These are phyloP conservation scores for Lactuca sativa DNA, from an alignment of 129 eudicot genomes.

Conservation along the genomic window DNA sequence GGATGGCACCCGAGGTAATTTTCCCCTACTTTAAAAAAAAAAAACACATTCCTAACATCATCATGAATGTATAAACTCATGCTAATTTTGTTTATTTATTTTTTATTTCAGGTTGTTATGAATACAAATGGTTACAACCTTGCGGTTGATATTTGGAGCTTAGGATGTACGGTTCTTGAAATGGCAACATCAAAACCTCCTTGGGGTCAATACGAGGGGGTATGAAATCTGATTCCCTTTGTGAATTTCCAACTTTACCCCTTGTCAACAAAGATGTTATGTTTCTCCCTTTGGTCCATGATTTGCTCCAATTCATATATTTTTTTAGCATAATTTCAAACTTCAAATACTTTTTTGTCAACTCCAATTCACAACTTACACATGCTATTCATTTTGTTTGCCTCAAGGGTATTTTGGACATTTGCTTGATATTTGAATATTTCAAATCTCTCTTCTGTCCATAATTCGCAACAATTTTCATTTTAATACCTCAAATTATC, in stretches of 20 bases:
- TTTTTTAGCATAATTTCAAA: too few relatives aligned
- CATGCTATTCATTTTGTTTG: too few relatives aligned
- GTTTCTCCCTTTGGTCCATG: too few relatives aligned
- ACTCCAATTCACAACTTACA: too few relatives aligned
- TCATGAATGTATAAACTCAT: neutral
- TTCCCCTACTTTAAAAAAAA: neutral
- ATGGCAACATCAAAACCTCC: constrained; percentile 98
- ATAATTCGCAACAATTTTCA: too few relatives aligned
- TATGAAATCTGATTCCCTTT: constrained; percentile 18
- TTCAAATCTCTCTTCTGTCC: too few relatives aligned
- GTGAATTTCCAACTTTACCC: neutral
- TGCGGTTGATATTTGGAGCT: constrained; percentile 96
- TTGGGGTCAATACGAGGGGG: constrained; percentile 98
- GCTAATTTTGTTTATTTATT: neutral
- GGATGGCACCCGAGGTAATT: constrained; percentile 99
- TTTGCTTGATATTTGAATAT: too few relatives aligned
- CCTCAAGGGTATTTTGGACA: too few relatives aligned
- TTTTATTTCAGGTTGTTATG: constrained; percentile 72
- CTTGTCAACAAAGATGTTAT: neutral
- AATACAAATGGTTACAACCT: constrained; percentile 84
- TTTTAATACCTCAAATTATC: too few relatives aligned
- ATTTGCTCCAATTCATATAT: too few relatives aligned
- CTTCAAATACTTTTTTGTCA: too few relatives aligned
- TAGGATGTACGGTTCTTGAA: constrained; percentile 93
- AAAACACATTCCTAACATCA: neutral